phyloP scores from a whole-genome alignment of 257 asterid genomes.

The Orobanche coerulescens region DNA sequence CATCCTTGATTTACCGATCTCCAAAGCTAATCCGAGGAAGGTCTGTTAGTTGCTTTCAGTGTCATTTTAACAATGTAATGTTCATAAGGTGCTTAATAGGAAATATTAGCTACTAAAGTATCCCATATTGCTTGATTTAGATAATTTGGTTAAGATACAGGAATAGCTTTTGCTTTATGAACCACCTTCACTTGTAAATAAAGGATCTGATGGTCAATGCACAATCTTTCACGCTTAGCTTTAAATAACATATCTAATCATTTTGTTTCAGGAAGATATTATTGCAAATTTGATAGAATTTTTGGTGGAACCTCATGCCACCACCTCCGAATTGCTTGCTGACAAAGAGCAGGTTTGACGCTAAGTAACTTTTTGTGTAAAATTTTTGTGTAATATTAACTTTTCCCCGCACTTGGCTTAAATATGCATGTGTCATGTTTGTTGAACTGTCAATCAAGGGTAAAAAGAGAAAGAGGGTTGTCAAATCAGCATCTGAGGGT shows the following conservation, averaged over 20 bases:
- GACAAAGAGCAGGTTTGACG: conserved; percentile 64
- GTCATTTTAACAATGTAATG: background rate
- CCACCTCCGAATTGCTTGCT: conserved; percentile 60
- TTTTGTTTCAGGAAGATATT: conserved; percentile 67
- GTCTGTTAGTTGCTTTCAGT: conserved; percentile 30
- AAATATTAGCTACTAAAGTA: background rate
- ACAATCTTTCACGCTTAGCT: conserved; percentile 11
- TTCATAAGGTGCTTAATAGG: conserved; percentile 1
- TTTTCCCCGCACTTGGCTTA: conserved; percentile 16
- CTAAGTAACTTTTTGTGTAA: background rate
- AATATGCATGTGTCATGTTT: background rate
- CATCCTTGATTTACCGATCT: conserved; percentile 62
- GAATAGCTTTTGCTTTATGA: background rate
- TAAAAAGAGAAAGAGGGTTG: conserved; percentile 62
- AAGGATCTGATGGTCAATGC: background rate
- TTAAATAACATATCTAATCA: background rate
- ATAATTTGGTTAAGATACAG: conserved; percentile 13
- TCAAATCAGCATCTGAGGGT: conserved; percentile 48
- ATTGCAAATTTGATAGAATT: conserved; percentile 67
- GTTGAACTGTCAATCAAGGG: conserved; percentile 49
- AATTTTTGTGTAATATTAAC: background rate
- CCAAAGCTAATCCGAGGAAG: conserved; percentile 61
- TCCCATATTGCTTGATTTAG: background rate
- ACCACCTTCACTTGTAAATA: background rate
- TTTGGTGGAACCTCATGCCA: conserved; percentile 78